Evolutionary conservation across 2,329 filamentous ascomycete genomes (phyloP), one percentile per base, ranked within the genome.

Genomic region (Neoscytalidium dimidiatum): DNA sequence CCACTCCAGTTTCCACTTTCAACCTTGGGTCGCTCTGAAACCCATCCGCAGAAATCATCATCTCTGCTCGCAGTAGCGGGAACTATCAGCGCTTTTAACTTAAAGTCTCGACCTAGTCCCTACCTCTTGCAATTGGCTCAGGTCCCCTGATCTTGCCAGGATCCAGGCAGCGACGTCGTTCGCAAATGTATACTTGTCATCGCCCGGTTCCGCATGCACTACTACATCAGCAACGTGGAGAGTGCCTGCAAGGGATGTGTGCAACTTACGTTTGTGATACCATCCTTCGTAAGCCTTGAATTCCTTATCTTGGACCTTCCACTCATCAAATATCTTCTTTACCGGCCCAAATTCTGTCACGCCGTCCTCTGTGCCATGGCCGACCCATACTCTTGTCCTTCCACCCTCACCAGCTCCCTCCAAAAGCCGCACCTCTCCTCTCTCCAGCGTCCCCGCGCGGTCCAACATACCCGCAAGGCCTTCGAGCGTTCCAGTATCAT

Each of bases 401-500:
- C 76, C 85, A 75, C 73, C 78, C 66, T 84, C 81, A n/a, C 80
- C 78, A 21, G 72, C 74, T 31, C 75, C 75, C 9, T 81, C 79
- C 4, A 71, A 70, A 38, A 80, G 70, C 67, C 74, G 78, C 31
- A 87, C 77, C 58, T 80, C 83, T 2, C 88, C 90, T 5, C 76
- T 79, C 4, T 86, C 79, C 67, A 96, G 78, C 62, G 82, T 82
- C 4, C 79, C 79, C 1, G 89, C 89, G 28, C 94, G 86, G 74
- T 96, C 92, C 68, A 97, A 79, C 84, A 97, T 84, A 0, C 86
- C 89, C 0, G 90, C 85, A 35, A 97, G 75, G 0, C 91, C 91
- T 75, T 94, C 89, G n/a, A 96, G 82, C 6, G 94, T 97, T 38
- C 92, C 94, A 2, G 88, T 94, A 76, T 94, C 85, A 78, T 97